phyloP scores from a whole-genome alignment of 2,329 filamentous ascomycete genomes.

The Cryphonectria japonica region DNA sequence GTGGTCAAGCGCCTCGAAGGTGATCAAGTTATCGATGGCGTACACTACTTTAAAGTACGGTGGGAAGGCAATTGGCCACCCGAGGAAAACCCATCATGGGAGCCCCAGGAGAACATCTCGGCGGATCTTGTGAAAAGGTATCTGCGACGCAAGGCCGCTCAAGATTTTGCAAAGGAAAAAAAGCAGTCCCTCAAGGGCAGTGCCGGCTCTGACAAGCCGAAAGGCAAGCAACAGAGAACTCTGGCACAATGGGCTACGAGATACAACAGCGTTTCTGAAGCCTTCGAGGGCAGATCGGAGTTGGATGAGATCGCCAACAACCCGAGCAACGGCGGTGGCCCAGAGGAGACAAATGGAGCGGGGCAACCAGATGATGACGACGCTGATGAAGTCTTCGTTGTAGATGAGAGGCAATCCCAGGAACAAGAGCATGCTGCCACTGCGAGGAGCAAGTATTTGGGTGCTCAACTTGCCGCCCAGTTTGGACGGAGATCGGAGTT shows the following conservation, averaged over 20 bases:
- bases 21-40: conserved; percentile 44
- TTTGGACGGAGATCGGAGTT: conserved; percentile 8
- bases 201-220: neutral
- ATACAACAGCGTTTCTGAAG: conserved; percentile 22
- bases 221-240: conserved; percentile 8
- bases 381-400: conserved; percentile 22
- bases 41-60: conserved; percentile 55
- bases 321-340: neutral
- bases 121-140: conserved; percentile 47
- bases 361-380: neutral
- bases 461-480: conserved; percentile 18
- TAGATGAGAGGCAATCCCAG: neutral
- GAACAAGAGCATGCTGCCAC: conserved; percentile 4
- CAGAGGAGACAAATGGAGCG: neutral
- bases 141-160: conserved; percentile 37
- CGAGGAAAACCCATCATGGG: conserved; percentile 62
- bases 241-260: conserved; percentile 17
- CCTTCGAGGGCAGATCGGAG: conserved; percentile 22
- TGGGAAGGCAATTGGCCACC: conserved; percentile 62
- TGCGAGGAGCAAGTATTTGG: conserved; percentile 6
- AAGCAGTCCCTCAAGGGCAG: neutral
- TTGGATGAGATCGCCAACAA: neutral
- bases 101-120: conserved; percentile 57
- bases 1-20: conserved; percentile 51
- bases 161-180: neutral